phyloP scores from a whole-genome alignment of 257 asterid species.

The Knoxia roxburghii region DNA sequence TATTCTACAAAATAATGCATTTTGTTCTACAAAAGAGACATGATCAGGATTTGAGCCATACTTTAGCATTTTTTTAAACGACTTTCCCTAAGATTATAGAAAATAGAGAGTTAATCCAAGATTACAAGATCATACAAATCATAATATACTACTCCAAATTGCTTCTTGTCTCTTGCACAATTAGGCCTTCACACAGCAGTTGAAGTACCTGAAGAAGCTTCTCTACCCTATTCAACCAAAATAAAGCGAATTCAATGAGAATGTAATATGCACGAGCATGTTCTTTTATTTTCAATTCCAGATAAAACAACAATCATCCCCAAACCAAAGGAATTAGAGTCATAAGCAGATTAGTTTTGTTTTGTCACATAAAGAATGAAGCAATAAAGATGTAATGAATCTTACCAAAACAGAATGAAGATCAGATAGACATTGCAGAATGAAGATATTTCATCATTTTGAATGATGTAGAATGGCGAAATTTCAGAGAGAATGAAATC shows the following conservation, averaged over 20 bases:
- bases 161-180: background rate
- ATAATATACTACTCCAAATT: background rate
- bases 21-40: too few relatives aligned
- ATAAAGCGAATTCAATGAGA: background rate
- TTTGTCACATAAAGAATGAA: background rate
- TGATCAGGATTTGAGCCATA: too few relatives aligned
- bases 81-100: background rate
- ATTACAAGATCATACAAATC: conserved; percentile 4
- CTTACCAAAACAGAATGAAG: too few relatives aligned
- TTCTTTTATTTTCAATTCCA: background rate
- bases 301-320: background rate
- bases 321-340: background rate
- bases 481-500: background rate
- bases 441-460: background rate
- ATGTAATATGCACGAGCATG: background rate
- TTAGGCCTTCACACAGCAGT: conserved; percentile 83
- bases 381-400: too few relatives aligned
- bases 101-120: too few relatives aligned
- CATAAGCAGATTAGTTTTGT: background rate
- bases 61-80: too few relatives aligned
- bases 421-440: background rate
- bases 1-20: too few relatives aligned
- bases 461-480: too few relatives aligned
- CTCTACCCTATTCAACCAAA: conserved; percentile 57
- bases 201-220: conserved; percentile 77